These are phyloP conservation scores for Yamadazyma epiphylla DNA, from an alignment of 1,139 yeast species.

Conservation along the genomic window DNA sequence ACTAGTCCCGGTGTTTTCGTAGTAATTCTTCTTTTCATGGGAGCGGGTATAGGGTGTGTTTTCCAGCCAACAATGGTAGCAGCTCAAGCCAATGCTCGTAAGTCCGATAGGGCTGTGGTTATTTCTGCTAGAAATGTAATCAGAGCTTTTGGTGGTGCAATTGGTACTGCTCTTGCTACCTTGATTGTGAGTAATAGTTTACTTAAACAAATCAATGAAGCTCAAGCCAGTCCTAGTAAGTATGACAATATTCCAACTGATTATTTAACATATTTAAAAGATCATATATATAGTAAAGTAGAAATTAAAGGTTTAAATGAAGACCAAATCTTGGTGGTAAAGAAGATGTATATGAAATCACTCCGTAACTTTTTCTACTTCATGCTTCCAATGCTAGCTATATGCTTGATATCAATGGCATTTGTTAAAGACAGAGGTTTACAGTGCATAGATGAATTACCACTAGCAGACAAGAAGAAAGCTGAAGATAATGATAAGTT, in stretches of 20 bases:
- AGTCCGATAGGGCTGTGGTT: conserved; percentile 53
- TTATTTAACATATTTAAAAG: conserved; percentile 19
- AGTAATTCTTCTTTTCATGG: conserved; percentile 37
- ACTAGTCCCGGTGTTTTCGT: conserved; percentile 30
- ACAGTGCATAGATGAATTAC: conserved; percentile 34
- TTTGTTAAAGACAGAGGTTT: conserved; percentile 42
- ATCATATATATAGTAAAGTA: conserved; percentile 30
- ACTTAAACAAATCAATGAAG: conserved; percentile 7
- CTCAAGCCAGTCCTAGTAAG: conserved; percentile 5
- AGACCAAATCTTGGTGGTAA: conserved; percentile 22
- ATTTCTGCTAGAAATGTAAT: conserved; percentile 51
- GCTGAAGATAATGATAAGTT: neutral
- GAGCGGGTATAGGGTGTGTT: conserved; percentile 38
- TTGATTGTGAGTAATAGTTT: conserved; percentile 19
- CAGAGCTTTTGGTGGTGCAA: conserved; percentile 53
- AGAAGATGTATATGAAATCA: conserved; percentile 31
- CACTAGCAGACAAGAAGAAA: too few species aligned
- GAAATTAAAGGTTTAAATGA: conserved; percentile 20
- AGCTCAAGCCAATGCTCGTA: conserved; percentile 48
- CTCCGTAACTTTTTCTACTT: conserved; percentile 38
- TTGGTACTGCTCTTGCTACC: conserved; percentile 26
- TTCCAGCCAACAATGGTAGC: conserved; percentile 48
- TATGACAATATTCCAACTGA: conserved; percentile 11
- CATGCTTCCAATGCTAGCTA: conserved; percentile 38
- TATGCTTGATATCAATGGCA: conserved; percentile 33